Base-by-base conservation (phyloP, 495 filamentous ascomycete genomes). In the Bryoglossum gracile region DNA sequence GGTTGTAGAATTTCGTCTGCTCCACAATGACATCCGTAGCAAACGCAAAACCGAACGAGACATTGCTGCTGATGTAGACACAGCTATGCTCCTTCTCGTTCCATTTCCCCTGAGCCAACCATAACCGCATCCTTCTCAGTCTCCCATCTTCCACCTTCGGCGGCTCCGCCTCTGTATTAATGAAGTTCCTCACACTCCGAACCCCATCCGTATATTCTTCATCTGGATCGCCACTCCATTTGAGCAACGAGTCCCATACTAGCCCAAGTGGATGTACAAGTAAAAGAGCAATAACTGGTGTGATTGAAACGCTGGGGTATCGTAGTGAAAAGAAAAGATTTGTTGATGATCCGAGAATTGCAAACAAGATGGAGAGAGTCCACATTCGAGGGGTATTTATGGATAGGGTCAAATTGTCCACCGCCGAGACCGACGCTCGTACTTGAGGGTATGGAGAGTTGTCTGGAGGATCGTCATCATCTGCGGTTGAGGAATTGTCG, bases 301-400 rank as follows among this genome's bases (percentile, higher is more conserved):
- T 88, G 57, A 92, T 90, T 16, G 83, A 79, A 62, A 92, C 85
- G 59, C 85, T 89, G 25, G 87, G 87, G 67, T 91, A 92, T 69
- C 87, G 75, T 51, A 92, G 66, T 26, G 83, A 80, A 68, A 92
- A 87, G 63, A 92, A 89, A 23, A 91, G 66, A 65, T 91, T 92
- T 32, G 85, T 88, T 2, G 84, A 82, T 28, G 85, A 88, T 39
- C 87, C 87, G 17, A 90, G 68, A 24, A 92, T 66, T 8, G 87
- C 81, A 60, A 91, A 94, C 10, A 92, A 57, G 5, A 86, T 70
- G 17, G 86, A 87, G 14, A 92, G 59, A 1, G 73, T 62, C 88
- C 87, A 92, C 87, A 92, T 94, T 28, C 87, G 84, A 14, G 87
- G 80, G 2, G 88, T 92, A 63, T 86, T 91, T 43, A 91, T 87